A percentile compares a stretch with the other conserved stretches of the same genome.
These are phyloP conservation scores for Mortierella alpina DNA, from an alignment of 192 early-diverging fungal genomes.

Conservation along the genomic window DNA sequence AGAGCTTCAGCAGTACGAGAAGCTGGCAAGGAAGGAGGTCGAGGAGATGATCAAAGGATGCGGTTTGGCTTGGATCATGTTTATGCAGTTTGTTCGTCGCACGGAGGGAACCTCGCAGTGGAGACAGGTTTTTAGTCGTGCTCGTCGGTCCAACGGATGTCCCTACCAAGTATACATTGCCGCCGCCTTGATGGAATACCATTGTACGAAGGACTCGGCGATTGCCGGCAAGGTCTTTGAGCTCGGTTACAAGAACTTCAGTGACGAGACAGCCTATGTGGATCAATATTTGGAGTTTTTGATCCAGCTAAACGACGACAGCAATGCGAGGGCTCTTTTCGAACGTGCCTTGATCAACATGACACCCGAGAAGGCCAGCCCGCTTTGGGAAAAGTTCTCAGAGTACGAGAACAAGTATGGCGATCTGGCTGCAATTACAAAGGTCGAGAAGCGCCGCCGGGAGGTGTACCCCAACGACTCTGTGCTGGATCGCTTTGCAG, in stretches of 20 bases:
- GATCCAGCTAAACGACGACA: conserved; percentile 90
- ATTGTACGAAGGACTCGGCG: conserved; percentile 83
- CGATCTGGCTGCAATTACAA: conserved; percentile 78
- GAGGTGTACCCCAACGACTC: conserved; percentile 81
- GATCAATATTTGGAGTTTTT: conserved; percentile 88
- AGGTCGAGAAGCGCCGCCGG: conserved; percentile 80
- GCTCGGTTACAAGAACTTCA: conserved; percentile 84
- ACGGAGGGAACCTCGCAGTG: conserved; percentile 68
- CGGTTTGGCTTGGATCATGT: conserved; percentile 86
- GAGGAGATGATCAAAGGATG: conserved; percentile 67
- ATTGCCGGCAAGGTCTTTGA: conserved; percentile 94
- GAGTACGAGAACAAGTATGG: conserved; percentile 91
- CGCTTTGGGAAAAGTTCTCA: conserved; percentile 86
- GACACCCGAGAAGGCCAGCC: conserved; percentile 73
- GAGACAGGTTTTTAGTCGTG: conserved; percentile 80
- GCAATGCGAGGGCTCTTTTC: conserved; percentile 91
- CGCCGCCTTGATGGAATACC: conserved; percentile 90
- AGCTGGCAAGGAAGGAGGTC: conserved; percentile 63
- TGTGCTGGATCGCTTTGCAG: conserved; percentile 67
- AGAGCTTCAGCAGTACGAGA: conserved; percentile 72
- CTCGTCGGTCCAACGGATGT: conserved; percentile 76
- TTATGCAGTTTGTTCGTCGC: conserved; percentile 85
- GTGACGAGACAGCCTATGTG: conserved; percentile 79
- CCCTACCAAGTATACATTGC: conserved; percentile 78
- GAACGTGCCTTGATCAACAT: conserved; percentile 84